These are phyloP conservation scores for Mycena rebaudengoi DNA, from an alignment of 768 basidiomycete species.

Conservation along the genomic window DNA sequence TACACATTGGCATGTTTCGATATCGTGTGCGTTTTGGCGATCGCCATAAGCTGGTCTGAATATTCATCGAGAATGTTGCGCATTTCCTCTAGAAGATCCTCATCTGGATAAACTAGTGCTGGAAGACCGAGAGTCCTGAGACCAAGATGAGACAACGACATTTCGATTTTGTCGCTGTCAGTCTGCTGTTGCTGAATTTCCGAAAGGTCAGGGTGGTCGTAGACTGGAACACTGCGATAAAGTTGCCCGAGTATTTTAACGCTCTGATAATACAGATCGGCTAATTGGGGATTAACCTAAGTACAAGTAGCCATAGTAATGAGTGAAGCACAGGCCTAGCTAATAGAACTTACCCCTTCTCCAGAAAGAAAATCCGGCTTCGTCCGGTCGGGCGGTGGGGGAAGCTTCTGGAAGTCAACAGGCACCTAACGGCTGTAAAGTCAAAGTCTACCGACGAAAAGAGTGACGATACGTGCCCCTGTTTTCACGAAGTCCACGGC, in stretches of 20 bases:
- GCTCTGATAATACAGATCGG: conserved; percentile 49
- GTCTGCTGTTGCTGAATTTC: conserved; percentile 14
- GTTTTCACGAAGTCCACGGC: conserved; percentile 60
- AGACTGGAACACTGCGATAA: conserved; percentile 52
- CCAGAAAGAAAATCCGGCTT: conserved; percentile 56
- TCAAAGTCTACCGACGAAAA: not conserved
- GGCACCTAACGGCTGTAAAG: conserved; percentile 26
- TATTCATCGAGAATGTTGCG: conserved; percentile 45
- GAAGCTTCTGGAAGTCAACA: conserved; percentile 45
- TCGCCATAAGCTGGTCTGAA: conserved; percentile 39
- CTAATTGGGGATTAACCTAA: too few species aligned
- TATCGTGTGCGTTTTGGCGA: conserved; percentile 45
- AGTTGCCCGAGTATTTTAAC: conserved; percentile 51
- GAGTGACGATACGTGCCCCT: conserved; percentile 35
- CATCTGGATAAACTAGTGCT: conserved; percentile 16
- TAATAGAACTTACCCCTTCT: conserved; percentile 41
- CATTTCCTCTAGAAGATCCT: conserved; percentile 48
- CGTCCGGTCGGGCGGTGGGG: conserved; percentile 31
- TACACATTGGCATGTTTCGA: conserved; percentile 44
- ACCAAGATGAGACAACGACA: conserved; percentile 32
- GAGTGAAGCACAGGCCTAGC: too few species aligned
- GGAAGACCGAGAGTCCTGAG: conserved; percentile 45
- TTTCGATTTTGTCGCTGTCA: conserved; percentile 30
- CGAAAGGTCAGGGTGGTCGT: conserved; percentile 33
- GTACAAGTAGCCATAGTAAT: too few species aligned